Conservation (phyloP, 1,284 basidiomycete genomes). For the Anthracocystis setariae region DNA sequence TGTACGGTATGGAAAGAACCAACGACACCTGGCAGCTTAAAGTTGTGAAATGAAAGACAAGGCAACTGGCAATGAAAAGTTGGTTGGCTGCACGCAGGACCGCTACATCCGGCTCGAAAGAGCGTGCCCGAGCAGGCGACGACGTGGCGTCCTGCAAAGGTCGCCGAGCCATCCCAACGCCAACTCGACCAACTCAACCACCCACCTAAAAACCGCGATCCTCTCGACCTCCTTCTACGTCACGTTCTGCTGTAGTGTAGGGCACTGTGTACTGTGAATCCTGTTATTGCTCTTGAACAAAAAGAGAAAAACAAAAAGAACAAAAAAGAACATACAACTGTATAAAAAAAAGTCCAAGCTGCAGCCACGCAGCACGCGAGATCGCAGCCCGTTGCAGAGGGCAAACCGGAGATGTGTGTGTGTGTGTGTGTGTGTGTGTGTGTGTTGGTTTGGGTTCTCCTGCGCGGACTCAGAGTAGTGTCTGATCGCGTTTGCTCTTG, state of each 20-base stretch:
- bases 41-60: too few species aligned
- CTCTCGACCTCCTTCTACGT: background rate
- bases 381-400: background rate
- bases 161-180: background rate
- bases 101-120: constrained; percentile 3
- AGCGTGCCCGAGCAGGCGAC: background rate
- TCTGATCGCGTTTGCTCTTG: too few species aligned
- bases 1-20: too few species aligned
- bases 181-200: background rate
- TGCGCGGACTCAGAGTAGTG: too few species aligned
- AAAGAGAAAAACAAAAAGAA: too few species aligned
- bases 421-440: too few species aligned
- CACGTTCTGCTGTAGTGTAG: background rate
- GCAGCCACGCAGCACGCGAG: background rate
- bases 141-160: background rate
- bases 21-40: too few species aligned
- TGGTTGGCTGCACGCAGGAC: background rate
- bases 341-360: background rate
- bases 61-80: background rate
- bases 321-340: too few species aligned
- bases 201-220: background rate
- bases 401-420: background rate
- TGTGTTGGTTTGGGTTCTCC: background rate
- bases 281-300: constrained; percentile 1
- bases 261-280: background rate